Evolutionary conservation across 176 grass and related monocot genomes (phyloP).

Genomic region (Leersia perrieri): DNA sequence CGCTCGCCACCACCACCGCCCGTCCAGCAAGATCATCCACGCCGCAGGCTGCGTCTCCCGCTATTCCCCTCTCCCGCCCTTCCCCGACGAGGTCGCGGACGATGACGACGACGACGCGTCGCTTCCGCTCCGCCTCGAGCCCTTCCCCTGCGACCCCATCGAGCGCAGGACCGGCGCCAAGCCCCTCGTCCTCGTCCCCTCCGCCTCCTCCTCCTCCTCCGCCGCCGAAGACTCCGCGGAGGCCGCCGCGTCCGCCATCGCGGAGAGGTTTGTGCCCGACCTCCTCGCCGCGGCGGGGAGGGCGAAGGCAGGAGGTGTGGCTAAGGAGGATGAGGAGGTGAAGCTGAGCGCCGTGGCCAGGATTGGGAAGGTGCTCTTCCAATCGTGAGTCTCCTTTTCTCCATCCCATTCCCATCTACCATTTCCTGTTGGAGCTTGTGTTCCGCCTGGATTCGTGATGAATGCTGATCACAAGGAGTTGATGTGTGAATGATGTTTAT

Average conservation of each 20-base stretch:
- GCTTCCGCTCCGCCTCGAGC: conserved; percentile 21
- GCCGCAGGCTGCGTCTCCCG: conserved; percentile 36
- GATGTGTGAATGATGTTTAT: not conserved
- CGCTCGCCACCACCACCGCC: conserved; percentile 18
- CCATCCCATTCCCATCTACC: not conserved
- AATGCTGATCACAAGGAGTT: not conserved
- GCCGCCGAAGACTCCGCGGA: not conserved
- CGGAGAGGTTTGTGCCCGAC: conserved; percentile 21
- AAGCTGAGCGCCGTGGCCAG: conserved; percentile 35
- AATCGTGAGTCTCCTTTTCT: conserved; percentile 18
- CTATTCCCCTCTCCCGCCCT: conserved; percentile 24
- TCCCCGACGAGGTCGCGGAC: not conserved
- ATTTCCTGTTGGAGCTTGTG: conserved; percentile 6
- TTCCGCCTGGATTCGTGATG: not conserved
- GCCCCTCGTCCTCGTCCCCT: conserved; percentile 27
- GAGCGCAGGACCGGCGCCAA: conserved; percentile 42
- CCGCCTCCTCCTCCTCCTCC: conserved; percentile 8
- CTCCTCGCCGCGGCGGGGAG: conserved; percentile 32
- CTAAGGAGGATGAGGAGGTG: not conserved
- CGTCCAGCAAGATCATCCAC: conserved; percentile 35
- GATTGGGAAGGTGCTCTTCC: conserved; percentile 42
- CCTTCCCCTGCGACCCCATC: conserved; percentile 32
- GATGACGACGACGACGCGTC: not conserved
- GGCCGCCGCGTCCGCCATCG: not conserved
- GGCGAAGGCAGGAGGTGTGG: not conserved